Base-by-base conservation (phyloP, 164 flowering plant species). In the Platanus orientalis region DNA sequence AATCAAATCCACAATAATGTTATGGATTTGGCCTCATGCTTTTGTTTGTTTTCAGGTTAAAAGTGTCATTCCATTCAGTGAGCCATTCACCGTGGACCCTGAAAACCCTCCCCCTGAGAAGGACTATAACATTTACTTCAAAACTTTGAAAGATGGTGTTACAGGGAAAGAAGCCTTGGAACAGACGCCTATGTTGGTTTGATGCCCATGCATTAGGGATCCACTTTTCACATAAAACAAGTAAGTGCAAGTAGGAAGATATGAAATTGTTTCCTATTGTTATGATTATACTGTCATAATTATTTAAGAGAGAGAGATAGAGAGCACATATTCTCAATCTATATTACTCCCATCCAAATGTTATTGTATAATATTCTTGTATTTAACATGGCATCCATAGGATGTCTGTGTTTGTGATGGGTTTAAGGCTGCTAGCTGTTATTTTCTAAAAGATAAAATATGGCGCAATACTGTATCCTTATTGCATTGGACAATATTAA, bases 41-140 rank as follows among this genome's bases (percentile, higher is more conserved):
- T 47, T 2, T 49, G n/a, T 47, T 25, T 53, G 52, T 51, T 55
- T 75, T 54, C 86, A 93, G 98, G 98, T 91, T 36, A 89, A 86
- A 69, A 90, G 97, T 74, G 84, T 79, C 2, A 59, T 91, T 70
- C 99, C 97, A 26, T 94, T 89, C 60, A 86, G 92, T 50, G 97
- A 94, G 69, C 86, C 90, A 36, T 94, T 79, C 60, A 80, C 84
- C 0, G 84, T 94, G 58, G 97, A 94, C 77, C 97, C 95, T 21
- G 85, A 86, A 71, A 94, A 90, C 67, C 96, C 91, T 61, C 98
- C 98, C 6, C 88, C 84, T 11, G 92, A 94, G 75, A 94, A 91
- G 79, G 95, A 94, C 62, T 94, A 90, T 64, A 61, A 91, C 19
- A 54, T 70, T 4, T 89, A 82, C 71, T 94, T 94, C 76, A 83